A percentile compares a stretch with the other conserved stretches of the same genome.
phyloP scores from a whole-genome alignment of 805 yeast species.

The Novakomyces olei region DNA sequence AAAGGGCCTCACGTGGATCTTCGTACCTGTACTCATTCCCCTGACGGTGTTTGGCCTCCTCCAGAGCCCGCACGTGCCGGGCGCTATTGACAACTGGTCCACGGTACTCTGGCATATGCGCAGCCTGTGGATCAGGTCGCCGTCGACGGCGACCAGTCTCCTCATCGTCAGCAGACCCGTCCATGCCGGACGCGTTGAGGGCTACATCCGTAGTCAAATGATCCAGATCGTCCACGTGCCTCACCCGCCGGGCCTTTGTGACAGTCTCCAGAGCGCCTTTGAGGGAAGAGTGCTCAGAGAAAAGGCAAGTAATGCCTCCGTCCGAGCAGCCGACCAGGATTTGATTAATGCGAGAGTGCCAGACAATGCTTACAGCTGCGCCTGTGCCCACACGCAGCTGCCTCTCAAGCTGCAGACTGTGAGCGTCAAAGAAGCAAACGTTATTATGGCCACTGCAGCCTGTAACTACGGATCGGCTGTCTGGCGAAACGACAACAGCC shows the following conservation, averaged over 20 bases:
- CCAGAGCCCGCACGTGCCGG: conserved; percentile 6
- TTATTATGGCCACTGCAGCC: conserved; percentile 10
- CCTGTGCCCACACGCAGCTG: conserved; percentile 9
- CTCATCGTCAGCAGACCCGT: conserved; percentile 5
- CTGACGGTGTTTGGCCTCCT: no score
- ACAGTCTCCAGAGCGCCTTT: conserved; percentile 14
- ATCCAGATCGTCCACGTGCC: conserved; percentile 16
- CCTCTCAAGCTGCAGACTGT: conserved; percentile 14
- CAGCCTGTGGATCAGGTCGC: conserved; percentile 6
- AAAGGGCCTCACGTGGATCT: conserved; percentile 17
- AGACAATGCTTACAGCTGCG: conserved; percentile 8
- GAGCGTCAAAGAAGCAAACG: conserved; percentile 7
- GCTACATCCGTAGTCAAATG: conserved; percentile 13
- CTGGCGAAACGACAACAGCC: conserved; percentile 12
- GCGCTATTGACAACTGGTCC: conserved; percentile 12
- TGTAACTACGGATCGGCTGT: conserved; percentile 11
- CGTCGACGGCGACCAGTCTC: conserved; percentile 5
- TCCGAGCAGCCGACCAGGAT: conserved; percentile 13
- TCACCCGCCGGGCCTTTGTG: conserved; percentile 12
- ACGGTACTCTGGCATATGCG: conserved; percentile 10
- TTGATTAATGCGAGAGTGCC: conserved; percentile 15
- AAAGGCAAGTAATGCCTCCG: conserved; percentile 14
- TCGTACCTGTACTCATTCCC: conserved; percentile 9
- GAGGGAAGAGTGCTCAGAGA: conserved; percentile 13
- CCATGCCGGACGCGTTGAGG: conserved; percentile 10